Evolutionary conservation across 2,329 filamentous ascomycete species (phyloP).

Genomic region (Mycosphaerella sp.): DNA sequence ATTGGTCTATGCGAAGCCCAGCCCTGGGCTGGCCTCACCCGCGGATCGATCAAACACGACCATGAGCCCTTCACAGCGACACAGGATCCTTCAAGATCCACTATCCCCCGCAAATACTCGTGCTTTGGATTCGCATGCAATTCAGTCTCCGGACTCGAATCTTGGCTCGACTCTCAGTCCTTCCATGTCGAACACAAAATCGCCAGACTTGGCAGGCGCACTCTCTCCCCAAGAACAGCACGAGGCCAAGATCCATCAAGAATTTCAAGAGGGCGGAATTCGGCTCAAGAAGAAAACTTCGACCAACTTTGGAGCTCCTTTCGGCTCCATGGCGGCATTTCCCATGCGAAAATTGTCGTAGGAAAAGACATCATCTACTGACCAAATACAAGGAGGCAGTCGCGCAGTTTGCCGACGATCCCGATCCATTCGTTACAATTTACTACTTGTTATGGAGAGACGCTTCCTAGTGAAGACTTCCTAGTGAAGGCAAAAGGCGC

Average conservation of each 20-base stretch:
- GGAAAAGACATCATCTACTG: neutral
- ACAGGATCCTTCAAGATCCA: neutral
- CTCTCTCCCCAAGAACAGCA: conserved; percentile 22
- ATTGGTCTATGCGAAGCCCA: conserved; percentile 26
- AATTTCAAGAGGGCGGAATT: conserved; percentile 32
- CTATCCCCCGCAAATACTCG: conserved; percentile 3
- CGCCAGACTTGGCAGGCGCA: conserved; percentile 9
- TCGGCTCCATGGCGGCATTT: conserved; percentile 32
- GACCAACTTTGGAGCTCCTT: conserved; percentile 34
- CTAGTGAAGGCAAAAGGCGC: conserved; percentile 1
- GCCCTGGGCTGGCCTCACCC: conserved; percentile 28
- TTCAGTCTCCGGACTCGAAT: conserved; percentile 11
- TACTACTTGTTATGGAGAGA: conserved; percentile 3
- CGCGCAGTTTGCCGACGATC: neutral
- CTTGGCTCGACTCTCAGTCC: conserved; percentile 19
- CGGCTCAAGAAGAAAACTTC: conserved; percentile 34
- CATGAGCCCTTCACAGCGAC: neutral
- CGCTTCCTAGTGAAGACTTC: neutral
- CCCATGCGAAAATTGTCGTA: conserved; percentile 23
- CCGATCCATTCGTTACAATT: conserved; percentile 7
- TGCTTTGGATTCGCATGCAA: conserved; percentile 4
- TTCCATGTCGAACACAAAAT: conserved; percentile 2
- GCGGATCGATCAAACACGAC: conserved; percentile 12
- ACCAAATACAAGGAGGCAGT: neutral
- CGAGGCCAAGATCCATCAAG: conserved; percentile 24